Conservation (phyloP, 176 grass and related monocot genomes). For the Puya raimondii region DNA sequence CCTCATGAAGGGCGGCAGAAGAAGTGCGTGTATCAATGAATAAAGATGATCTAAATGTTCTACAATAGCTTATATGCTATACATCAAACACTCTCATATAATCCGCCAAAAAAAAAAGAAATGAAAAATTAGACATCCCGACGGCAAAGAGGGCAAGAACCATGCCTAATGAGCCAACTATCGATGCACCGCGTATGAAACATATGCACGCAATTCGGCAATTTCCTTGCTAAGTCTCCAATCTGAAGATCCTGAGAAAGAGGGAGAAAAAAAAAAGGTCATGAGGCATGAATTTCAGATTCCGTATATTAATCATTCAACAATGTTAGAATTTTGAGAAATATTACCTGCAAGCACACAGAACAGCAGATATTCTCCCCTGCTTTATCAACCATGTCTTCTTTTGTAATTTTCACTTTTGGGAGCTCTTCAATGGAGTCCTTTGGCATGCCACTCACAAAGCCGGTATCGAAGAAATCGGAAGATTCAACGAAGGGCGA, state of each 20-base stretch:
- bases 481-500: constrained; percentile 54
- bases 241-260: constrained; percentile 43
- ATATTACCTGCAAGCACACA: constrained; percentile 66
- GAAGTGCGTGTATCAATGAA: background rate
- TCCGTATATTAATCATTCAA: background rate
- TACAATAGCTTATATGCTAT: constrained; percentile 11
- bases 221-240: constrained; percentile 44
- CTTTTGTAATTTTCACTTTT: constrained; percentile 32
- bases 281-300: background rate
- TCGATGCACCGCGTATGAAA: constrained; percentile 80
- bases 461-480: constrained; percentile 68
- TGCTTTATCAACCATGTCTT: constrained; percentile 31
- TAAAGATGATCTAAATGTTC: constrained; percentile 24
- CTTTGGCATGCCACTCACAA: constrained; percentile 29
- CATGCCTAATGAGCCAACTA: constrained; percentile 66
- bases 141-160: constrained; percentile 78
- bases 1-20: background rate
- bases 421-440: constrained; percentile 42
- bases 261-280: too few species aligned
- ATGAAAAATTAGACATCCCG: constrained; percentile 20
- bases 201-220: constrained; percentile 49
- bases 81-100: constrained; percentile 1
- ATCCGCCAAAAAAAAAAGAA: background rate
- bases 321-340: background rate
- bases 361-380: constrained; percentile 68